Conservation (phyloP, 768 basidiomycete genomes). For the Nevesoporus exiguus region DNA sequence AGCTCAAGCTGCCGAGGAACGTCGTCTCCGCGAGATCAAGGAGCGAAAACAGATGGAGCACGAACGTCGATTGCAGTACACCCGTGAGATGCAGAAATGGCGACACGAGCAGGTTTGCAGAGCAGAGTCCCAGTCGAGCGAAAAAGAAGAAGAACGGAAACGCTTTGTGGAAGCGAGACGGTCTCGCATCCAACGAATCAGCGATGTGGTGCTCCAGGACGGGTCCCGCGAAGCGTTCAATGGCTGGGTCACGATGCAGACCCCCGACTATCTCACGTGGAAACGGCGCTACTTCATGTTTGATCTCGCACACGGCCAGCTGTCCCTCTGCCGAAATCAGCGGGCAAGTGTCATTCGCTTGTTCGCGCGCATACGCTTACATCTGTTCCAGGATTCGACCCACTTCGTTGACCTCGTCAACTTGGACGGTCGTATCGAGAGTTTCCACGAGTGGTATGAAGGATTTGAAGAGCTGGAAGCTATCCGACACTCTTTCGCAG, state of each 20-base stretch:
- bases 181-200: slow-evolving; percentile 45
- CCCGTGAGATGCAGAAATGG: slow-evolving; percentile 51
- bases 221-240: slow-evolving; percentile 38
- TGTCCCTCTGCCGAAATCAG: slow-evolving; percentile 50
- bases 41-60: slow-evolving; percentile 46
- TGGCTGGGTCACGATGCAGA: slow-evolving; percentile 65
- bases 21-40: slow-evolving; percentile 40
- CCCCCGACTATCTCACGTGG: slow-evolving; percentile 52
- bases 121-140: slow-evolving; percentile 43
- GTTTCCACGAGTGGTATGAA: slow-evolving; percentile 59
- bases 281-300: slow-evolving; percentile 64
- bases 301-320: slow-evolving; percentile 36
- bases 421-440: slow-evolving; percentile 44
- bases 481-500: slow-evolving; percentile 62
- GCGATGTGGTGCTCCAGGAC: slow-evolving; percentile 42
- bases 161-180: slow-evolving; percentile 37
- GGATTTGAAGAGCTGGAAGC: slow-evolving; percentile 66
- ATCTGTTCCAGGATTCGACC: slow-evolving; percentile 25
- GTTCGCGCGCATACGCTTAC: slow-evolving; percentile 1
- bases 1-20: slow-evolving; percentile 46
- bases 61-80: slow-evolving; percentile 48
- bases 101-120: slow-evolving; percentile 45
- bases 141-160: slow-evolving; percentile 41
- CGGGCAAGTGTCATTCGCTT: slow-evolving; percentile 36
- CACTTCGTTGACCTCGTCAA: slow-evolving; percentile 36